These are phyloP conservation scores for Eucalyptus erythrocorys DNA, from an alignment of 345 rosid species.

Conservation along the genomic window DNA sequence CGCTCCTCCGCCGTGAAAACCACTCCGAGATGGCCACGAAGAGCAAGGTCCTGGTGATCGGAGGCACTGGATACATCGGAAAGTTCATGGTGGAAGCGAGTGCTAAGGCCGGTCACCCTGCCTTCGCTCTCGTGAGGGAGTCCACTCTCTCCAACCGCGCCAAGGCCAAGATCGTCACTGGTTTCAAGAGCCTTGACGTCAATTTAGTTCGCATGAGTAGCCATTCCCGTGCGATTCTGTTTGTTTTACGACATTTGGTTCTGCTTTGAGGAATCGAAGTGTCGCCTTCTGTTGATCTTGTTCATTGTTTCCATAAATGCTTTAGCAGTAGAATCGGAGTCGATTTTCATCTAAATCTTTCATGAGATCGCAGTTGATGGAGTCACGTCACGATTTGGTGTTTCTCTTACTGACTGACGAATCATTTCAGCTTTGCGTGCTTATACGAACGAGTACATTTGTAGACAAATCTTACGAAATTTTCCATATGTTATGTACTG, in stretches of 20 bases:
- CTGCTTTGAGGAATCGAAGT: neutral
- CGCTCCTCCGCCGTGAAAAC: neutral
- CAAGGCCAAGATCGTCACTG: neutral
- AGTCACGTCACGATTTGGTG: neutral
- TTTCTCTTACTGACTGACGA: neutral
- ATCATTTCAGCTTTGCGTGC: neutral
- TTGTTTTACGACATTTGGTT: neutral
- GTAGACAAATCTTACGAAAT: neutral
- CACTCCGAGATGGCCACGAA: neutral
- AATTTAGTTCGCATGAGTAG: neutral
- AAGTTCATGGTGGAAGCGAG: neutral
- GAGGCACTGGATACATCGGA: slow-evolving; percentile 5
- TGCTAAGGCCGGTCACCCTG: neutral
- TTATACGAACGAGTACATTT: neutral
- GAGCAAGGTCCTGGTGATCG: neutral
- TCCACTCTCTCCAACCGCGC: neutral
- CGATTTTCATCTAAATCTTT: neutral
- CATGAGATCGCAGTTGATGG: neutral
- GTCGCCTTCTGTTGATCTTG: neutral
- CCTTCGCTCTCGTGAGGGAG: neutral
- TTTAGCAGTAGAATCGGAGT: neutral
- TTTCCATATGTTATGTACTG: neutral
- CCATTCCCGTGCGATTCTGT: neutral
- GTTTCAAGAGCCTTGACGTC: neutral
- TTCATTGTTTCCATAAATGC: neutral